Evolutionary conservation across 768 basidiomycete species (phyloP).

Genomic region (Auricularia sp.): DNA sequence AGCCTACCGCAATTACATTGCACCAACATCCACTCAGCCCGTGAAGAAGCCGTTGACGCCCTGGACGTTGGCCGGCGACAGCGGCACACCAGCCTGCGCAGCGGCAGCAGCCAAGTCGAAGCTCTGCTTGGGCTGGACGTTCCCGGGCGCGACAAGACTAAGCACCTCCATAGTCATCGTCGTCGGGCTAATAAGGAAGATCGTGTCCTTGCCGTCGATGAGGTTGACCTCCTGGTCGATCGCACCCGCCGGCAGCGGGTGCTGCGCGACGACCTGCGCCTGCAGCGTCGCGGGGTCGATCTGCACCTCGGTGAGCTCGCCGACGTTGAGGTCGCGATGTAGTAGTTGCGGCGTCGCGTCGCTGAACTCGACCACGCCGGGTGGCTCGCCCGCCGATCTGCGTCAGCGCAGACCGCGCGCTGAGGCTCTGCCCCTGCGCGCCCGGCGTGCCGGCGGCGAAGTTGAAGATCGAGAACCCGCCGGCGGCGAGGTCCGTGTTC

Average conservation of each 20-base stretch:
- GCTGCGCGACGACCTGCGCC: neutral
- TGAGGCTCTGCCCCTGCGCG: too few relatives aligned
- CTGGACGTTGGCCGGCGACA: neutral
- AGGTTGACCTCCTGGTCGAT: neutral
- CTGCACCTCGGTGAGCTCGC: neutral
- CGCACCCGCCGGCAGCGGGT: neutral
- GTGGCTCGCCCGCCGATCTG: too few relatives aligned
- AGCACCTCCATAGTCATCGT: slow-evolving; percentile 21
- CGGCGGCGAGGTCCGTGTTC: too few relatives aligned
- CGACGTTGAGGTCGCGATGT: too few relatives aligned
- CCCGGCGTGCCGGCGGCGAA: too few relatives aligned
- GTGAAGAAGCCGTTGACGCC: neutral
- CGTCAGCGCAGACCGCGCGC: too few relatives aligned
- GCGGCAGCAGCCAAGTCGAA: neutral
- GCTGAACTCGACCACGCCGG: too few relatives aligned
- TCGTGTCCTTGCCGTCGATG: neutral
- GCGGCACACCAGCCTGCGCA: neutral
- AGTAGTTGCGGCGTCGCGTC: too few relatives aligned
- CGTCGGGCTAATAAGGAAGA: slow-evolving; percentile 22
- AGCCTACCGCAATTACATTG: too few relatives aligned
- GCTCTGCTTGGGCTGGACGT: slow-evolving; percentile 8
- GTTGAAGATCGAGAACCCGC: too few relatives aligned
- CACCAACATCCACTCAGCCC: neutral
- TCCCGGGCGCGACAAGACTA: slow-evolving; percentile 20
- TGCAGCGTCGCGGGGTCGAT: neutral